Percentiles rank a stretch among this genome's conserved stretches.
Conservation (phyloP, 2,329 filamentous ascomycete genomes). For the Penicillium expansum region DNA sequence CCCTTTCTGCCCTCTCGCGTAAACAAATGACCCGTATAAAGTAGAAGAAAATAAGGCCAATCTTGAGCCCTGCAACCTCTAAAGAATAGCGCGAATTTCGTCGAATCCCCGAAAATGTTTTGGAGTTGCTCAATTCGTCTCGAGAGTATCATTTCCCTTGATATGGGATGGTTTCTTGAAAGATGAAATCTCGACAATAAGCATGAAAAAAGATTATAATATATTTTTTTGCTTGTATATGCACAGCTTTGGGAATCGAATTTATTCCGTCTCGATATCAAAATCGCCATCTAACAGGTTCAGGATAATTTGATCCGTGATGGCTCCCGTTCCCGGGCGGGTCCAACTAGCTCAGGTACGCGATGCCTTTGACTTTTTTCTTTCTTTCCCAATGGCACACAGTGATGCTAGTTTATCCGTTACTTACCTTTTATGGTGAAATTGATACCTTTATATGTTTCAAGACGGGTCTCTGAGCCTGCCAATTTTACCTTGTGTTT, state of each 20-base stretch:
- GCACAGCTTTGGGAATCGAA: background rate
- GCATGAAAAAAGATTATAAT: background rate
- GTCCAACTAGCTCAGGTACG: constrained; percentile 19
- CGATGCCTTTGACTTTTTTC: background rate
- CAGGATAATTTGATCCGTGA: background rate
- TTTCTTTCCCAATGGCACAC: constrained; percentile 1
- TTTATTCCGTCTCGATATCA: background rate
- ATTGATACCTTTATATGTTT: constrained; percentile 23
- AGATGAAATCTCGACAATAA: background rate
- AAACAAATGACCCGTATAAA: constrained; percentile 6
- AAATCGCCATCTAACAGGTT: background rate
- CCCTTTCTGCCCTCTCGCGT: constrained; percentile 12
- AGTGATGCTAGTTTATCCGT: constrained; percentile 19
- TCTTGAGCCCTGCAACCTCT: background rate
- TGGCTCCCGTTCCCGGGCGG: constrained; percentile 8
- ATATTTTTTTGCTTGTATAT: background rate
- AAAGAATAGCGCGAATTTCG: background rate
- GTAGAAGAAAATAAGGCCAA: background rate
- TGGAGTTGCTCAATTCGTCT: background rate
- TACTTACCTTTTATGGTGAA: constrained; percentile 20
- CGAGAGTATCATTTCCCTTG: no score
- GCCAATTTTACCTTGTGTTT: constrained; percentile 1
- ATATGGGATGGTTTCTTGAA: background rate
- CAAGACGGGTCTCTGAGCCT: constrained; percentile 28
- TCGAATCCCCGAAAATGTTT: background rate